Percentiles rank a stretch among this genome's conserved stretches.
phyloP scores from a whole-genome alignment of 495 filamentous ascomycete species.

The Durotheca rogersii region DNA sequence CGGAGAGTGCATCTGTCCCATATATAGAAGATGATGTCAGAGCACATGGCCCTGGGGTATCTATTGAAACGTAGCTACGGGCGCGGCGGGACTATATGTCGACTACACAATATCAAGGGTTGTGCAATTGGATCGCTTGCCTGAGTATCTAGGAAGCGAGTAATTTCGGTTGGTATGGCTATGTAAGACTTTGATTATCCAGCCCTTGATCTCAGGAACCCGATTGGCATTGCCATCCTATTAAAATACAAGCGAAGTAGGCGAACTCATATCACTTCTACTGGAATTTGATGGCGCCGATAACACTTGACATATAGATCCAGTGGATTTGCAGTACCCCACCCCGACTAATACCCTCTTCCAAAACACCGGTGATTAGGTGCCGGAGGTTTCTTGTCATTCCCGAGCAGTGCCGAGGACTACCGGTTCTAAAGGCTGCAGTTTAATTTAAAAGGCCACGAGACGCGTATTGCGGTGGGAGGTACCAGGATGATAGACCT shows the following conservation, averaged over 20 bases:
- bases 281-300: neutral
- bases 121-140: neutral
- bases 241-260: neutral
- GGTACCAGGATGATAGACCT: constrained; percentile 5
- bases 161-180: neutral
- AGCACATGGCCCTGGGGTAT: neutral
- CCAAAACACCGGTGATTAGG: constrained; percentile 4
- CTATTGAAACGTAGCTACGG: neutral
- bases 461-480: constrained; percentile 10
- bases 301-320: constrained; percentile 3
- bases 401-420: constrained; percentile 11
- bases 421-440: constrained; percentile 14
- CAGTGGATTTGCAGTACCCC: neutral
- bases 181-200: constrained; percentile 1
- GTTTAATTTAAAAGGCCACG: neutral
- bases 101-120: neutral
- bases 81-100: neutral
- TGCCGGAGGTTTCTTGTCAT: neutral
- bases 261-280: constrained; percentile 5
- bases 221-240: neutral
- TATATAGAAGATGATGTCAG: neutral
- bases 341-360: neutral
- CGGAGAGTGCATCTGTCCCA: neutral
- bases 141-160: neutral
- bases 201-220: neutral